A percentile compares a stretch with the other conserved stretches of the same genome.
phyloP scores from a whole-genome alignment of 306 rosid genomes.

The Crataegus laevigata region DNA sequence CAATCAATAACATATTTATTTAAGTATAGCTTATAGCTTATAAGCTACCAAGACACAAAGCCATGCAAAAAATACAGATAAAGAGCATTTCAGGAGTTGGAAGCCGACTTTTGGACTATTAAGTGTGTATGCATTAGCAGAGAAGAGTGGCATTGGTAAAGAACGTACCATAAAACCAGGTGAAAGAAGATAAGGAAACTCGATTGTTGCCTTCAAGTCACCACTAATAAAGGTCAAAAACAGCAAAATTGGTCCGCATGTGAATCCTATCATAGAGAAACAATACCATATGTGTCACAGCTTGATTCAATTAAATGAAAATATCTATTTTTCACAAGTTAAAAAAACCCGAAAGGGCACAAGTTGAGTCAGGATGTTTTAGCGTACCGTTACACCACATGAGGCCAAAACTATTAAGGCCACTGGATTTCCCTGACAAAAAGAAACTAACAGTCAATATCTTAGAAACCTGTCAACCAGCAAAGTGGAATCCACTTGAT shows the following conservation, averaged over 20 bases:
- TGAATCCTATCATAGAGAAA: slow-evolving; percentile 43
- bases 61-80: not conserved
- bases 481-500: slow-evolving; percentile 10
- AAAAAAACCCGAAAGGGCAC: slow-evolving; percentile 2
- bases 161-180: slow-evolving; percentile 77
- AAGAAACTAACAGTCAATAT: slow-evolving; percentile 9
- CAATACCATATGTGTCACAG: slow-evolving; percentile 4
- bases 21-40: not conserved
- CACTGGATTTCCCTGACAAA: slow-evolving; percentile 84
- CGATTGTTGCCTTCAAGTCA: slow-evolving; percentile 59
- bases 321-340: not conserved
- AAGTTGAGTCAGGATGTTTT: slow-evolving; percentile 11
- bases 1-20: not conserved
- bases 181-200: slow-evolving; percentile 61
- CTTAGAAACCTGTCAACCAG: slow-evolving; percentile 18
- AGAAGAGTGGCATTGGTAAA: slow-evolving; percentile 2
- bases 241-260: slow-evolving; percentile 74
- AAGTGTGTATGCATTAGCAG: not conserved
- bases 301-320: not conserved
- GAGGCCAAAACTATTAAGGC: slow-evolving; percentile 96
- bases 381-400: slow-evolving; percentile 97
- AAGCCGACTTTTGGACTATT: not conserved
- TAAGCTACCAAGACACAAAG: not conserved
- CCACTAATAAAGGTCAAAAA: slow-evolving; percentile 71
- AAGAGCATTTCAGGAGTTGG: not conserved